Evolutionary conservation across 805 yeast species (phyloP), one percentile per base, ranked within the genome.

Genomic region (Candida sphagnicola): DNA sequence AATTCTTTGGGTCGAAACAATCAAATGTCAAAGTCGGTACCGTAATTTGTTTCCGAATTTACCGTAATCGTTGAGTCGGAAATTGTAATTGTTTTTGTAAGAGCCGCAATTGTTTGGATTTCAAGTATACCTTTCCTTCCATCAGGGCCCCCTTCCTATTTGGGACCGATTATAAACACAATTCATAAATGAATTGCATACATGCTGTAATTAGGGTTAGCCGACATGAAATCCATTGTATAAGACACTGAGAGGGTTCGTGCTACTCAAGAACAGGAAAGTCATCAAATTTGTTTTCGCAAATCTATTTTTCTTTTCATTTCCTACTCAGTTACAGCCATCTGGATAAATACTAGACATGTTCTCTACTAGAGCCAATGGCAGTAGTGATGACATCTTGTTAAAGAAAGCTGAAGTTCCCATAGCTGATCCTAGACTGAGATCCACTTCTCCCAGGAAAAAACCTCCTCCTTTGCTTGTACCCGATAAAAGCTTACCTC

Each of bases 381-480:
- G 19, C 12, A 23, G 35, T 23, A 5, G 35, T 12, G 29, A 28
- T 6, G 31, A 37, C 31, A 28, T 24, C 10, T 19, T 21, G 24
- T 38, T 41, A n/a, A 23, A 24, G 16, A 24, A 25, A 6, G 4
- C 23, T 5, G 11, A 16, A 12, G 13, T 8, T 13, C 10, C 24
- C 18, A 12, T 15, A 8, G 6, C 17, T 18, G 31, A 24, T 11
- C 45, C 60, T 44, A 54, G 67, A 37, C 56, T 67, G 11, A 47
- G 65, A 30, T 63, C 70, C 12, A 47, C 51, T 12, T 62, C 70
- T 13, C 70, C 71, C 2, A 51, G 51, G 13, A 65, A 66, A 40
- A 53, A 13, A 54, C 54, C 34, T 19, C 26, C 2, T 18, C 46
- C 57, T 5, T 46, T 55, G 8, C 39, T 41, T 23, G 43, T 51